These are phyloP conservation scores for Cystofilobasidium macerans DNA, from an alignment of 768 basidiomycete species.

Conservation along the genomic window DNA sequence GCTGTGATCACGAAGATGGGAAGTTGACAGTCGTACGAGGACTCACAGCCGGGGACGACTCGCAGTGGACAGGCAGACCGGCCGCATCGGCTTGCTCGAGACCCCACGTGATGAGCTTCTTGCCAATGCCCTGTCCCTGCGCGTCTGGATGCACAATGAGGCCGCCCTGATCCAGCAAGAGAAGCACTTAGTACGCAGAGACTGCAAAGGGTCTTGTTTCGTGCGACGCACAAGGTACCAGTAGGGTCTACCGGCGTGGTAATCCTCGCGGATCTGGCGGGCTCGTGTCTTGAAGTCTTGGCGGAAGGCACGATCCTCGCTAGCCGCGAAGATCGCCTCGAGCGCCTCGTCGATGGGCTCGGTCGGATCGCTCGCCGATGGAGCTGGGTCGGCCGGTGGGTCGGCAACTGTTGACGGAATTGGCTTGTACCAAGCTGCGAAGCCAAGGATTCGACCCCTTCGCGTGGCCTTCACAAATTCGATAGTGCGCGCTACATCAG, in stretches of 20 bases:
- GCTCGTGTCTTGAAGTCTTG: background rate
- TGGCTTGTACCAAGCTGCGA: background rate
- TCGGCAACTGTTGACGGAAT: background rate
- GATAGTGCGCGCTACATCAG: too few relatives aligned
- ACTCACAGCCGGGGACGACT: constrained; percentile 6
- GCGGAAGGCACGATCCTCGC: constrained; percentile 1
- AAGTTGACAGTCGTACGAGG: too few relatives aligned
- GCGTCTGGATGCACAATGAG: constrained; percentile 5
- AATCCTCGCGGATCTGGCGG: background rate
- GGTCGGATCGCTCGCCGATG: background rate
- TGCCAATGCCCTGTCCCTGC: constrained; percentile 9
- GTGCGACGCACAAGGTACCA: constrained; percentile 16
- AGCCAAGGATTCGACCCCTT: background rate
- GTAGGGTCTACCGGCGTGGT: background rate
- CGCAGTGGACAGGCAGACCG: background rate
- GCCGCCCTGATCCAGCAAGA: background rate
- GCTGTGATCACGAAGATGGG: too few relatives aligned
- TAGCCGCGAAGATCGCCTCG: background rate
- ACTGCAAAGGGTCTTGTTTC: background rate
- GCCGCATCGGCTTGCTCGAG: constrained; percentile 7
- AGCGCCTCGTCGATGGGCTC: background rate
- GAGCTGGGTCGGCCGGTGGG: background rate
- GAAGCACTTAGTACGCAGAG: background rate
- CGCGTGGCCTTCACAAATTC: background rate
- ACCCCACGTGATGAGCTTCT: constrained; percentile 4